Base-by-base conservation (phyloP, 345 rosid species). In the Streptanthus diversifolius region DNA sequence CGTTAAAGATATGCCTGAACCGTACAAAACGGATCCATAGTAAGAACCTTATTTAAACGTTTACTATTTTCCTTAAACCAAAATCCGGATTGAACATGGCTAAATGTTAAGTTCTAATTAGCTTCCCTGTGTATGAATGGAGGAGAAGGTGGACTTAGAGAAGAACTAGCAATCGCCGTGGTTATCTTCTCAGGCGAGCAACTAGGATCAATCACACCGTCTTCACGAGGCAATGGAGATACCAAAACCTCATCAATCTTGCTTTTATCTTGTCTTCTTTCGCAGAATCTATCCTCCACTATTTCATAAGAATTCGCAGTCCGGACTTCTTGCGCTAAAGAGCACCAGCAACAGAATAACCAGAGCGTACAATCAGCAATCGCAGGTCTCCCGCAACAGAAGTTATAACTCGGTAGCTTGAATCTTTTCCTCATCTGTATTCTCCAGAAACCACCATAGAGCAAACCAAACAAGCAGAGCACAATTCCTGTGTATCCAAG, bases 371-470 rank as follows among this genome's bases (percentile, higher is more conserved):
- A 93, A 79, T 93, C 98, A 2, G 89, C 80, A 53, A 80, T 55
- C 1, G 70, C 76, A 0, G 96, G 83, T 25, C 74, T 66, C 10
- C 92, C 91, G 10, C 72, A 90, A 75, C 98, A 90, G 71, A 89
- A 89, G 58, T 81, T 66, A 73, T 85, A 93, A 33, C 91, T 51
- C 0, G 95, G 96, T 56, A 93, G 80, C 77, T 86, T 86, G 72
- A 81, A 91, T 59, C 97, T 85, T 78, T 86, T 93, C 70, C 98
- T 86, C 88, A 89, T 85, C 60, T 93, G 96, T 32, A 93, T 89
- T 80, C 98, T 87, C 98, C 98, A 93, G 62, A 93, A 93, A 12
- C 98, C 97, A 73, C 97, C 98, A 18, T 91, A 89, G 11, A 91
- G 85, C 58, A 93, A 76, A 63, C 98, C 98, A 15, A 91, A 93